Evolutionary conservation across 495 filamentous ascomycete genomes (phyloP).

Genomic region (Xanthoparmelia taractica): DNA sequence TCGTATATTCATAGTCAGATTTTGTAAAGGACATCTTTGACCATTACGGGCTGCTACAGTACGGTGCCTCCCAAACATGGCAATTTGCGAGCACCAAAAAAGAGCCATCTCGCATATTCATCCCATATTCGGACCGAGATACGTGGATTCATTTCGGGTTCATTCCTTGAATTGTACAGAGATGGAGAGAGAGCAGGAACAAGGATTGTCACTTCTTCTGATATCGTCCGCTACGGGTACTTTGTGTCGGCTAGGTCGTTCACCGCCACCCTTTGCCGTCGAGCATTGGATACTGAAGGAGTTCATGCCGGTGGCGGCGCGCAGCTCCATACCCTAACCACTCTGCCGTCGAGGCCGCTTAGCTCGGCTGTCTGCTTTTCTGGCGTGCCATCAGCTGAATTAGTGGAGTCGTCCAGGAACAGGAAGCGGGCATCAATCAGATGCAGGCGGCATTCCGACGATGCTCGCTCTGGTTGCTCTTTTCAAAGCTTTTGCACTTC

Average conservation of each 20-base stretch:
- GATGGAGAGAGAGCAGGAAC: not conserved
- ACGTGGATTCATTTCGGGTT: not conserved
- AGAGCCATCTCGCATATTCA: not conserved
- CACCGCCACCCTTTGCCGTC: not conserved
- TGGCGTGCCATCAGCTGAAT: not conserved
- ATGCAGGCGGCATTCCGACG: not conserved
- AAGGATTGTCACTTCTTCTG: not conserved
- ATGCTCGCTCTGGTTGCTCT: not conserved
- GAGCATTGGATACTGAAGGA: not conserved
- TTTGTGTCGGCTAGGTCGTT: not conserved
- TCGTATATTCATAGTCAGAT: not conserved
- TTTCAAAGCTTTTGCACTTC: not conserved
- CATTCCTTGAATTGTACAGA: not conserved
- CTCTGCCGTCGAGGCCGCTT: not conserved
- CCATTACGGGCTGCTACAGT: not conserved
- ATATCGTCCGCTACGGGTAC: not conserved
- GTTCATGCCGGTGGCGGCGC: not conserved
- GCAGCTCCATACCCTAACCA: not conserved
- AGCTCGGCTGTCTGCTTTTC: not conserved
- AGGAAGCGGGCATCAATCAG: not conserved
- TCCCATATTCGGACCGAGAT: not conserved
- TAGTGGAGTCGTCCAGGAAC: not conserved
- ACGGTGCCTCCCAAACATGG: not conserved
- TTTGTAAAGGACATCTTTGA: not conserved
- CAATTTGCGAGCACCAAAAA: not conserved